Evolutionary conservation across 2,329 filamentous ascomycete genomes (phyloP).

Genomic region (Pseudofabraea citricarpa): DNA sequence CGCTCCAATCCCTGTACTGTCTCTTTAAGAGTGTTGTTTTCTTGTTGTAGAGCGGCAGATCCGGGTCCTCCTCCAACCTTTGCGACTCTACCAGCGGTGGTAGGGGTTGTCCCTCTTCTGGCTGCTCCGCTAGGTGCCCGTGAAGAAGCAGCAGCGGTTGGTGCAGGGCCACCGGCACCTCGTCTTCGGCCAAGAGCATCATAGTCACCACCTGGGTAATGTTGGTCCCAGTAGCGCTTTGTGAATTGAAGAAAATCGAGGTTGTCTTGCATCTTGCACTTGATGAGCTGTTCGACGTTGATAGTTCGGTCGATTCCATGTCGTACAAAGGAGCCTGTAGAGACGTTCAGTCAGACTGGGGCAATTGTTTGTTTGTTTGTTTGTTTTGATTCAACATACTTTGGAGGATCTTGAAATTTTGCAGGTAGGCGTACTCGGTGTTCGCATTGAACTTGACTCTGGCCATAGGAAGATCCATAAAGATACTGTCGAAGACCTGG

Average conservation of each 20-base stretch:
- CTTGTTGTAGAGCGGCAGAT: slow-evolving; percentile 70
- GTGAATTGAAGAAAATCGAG: slow-evolving; percentile 97
- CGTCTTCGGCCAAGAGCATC: slow-evolving; percentile 84
- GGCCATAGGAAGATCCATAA: slow-evolving; percentile 89
- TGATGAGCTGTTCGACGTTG: slow-evolving; percentile 82
- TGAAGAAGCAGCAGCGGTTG: slow-evolving; percentile 41
- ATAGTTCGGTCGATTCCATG: slow-evolving; percentile 87
- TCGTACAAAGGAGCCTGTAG: slow-evolving; percentile 72
- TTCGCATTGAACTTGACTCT: slow-evolving; percentile 98
- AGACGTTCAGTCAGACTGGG: neutral
- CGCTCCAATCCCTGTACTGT: slow-evolving; percentile 92
- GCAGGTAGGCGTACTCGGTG: slow-evolving; percentile 92
- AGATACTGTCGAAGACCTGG: slow-evolving; percentile 98
- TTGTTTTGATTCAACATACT: slow-evolving; percentile 46
- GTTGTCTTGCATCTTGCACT: slow-evolving; percentile 99
- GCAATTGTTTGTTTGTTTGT: slow-evolving; percentile 3
- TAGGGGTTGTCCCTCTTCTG: slow-evolving; percentile 34
- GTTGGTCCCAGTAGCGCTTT: slow-evolving; percentile 96
- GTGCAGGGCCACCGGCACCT: slow-evolving; percentile 58
- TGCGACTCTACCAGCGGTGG: slow-evolving; percentile 38
- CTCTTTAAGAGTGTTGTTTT: slow-evolving; percentile 88
- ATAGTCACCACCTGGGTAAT: slow-evolving; percentile 96
- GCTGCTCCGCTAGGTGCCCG: slow-evolving; percentile 43
- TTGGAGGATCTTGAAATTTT: slow-evolving; percentile 97
- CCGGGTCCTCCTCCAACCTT: slow-evolving; percentile 48